Base-by-base conservation (phyloP, 805 yeast species). In the Candida orba region DNA sequence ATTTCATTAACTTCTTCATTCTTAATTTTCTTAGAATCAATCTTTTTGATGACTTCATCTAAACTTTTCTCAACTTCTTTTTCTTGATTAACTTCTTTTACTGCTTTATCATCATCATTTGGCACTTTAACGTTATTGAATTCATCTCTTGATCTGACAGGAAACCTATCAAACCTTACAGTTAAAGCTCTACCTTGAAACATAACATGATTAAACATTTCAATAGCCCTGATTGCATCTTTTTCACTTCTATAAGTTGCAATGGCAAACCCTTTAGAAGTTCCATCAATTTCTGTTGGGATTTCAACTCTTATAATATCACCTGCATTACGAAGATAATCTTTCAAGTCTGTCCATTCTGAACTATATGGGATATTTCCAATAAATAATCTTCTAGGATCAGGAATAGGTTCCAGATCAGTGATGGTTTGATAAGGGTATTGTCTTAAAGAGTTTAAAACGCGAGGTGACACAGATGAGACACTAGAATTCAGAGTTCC, bases 151-250 rank as follows among this genome's bases (percentile, higher is more conserved):
- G 10, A 14, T 22, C 36, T 36, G 24, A 36, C 14, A 14, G 20
- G 20, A 46, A 65, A 72, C 48, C 70, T 68, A 53, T 81, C 87
- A 53, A 66, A 78, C 22, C 87, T 59, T 2, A 81, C 87, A 4
- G 81, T 77, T 27, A 81, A 60, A 7, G 67, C 62, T 34, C 89
- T 63, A 1, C 86, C 85, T 54, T 76, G 75, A 52, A 79, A 82
- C n/a, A 57, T 65, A 3, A 57, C 52, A 12, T 75, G 76, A 54
- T 81, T 74, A 51, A 80, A 76, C 34, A 57, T 44, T 23, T 65
- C 61, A 36, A 81, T 79, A 14, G 79, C 68, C 34, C 64, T 63
- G 4, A 64, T 63, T 4, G 84, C 76, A 31, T 75, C 75, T 8
- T 60, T 66, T 29, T 65, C 68, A 33, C 68, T 58, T 1, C 66